phyloP scores from a whole-genome alignment of 768 basidiomycete genomes.

The Boletus insuetus region DNA sequence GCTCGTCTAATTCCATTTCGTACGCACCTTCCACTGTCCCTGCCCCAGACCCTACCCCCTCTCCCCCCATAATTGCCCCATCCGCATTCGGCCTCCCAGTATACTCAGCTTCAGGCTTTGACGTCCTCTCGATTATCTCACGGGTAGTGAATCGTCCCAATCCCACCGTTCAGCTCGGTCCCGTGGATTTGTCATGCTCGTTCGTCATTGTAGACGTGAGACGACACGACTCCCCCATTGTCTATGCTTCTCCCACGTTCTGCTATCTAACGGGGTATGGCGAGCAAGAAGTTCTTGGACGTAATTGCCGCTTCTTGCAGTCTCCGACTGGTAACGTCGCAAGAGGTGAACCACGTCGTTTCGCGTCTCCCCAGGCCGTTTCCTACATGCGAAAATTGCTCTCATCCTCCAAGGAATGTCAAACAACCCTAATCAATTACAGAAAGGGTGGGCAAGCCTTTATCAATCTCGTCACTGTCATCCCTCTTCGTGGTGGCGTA shows the following conservation, averaged over 20 bases:
- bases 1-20: constrained; percentile 4
- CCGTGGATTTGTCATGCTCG: constrained; percentile 89
- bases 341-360: constrained; percentile 53
- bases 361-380: constrained; percentile 64
- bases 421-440: constrained; percentile 86
- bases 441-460: constrained; percentile 81
- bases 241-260: constrained; percentile 89
- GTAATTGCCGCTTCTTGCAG: constrained; percentile 91
- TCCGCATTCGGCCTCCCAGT: constrained; percentile 49
- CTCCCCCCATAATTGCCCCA: constrained; percentile 23
- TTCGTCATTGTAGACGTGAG: constrained; percentile 89
- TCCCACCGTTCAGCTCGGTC: constrained; percentile 77
- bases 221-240: constrained; percentile 78
- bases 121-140: constrained; percentile 78
- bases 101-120: constrained; percentile 91
- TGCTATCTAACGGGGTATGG: constrained; percentile 71
- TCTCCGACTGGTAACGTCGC: constrained; percentile 60
- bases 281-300: constrained; percentile 75
- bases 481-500: constrained; percentile 73
- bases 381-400: constrained; percentile 66
- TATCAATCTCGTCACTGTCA: constrained; percentile 88
- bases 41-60: background rate
- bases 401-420: constrained; percentile 79
- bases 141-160: constrained; percentile 72
- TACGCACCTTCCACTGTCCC: constrained; percentile 3